Evolutionary conservation across 306 rosid species (phyloP), one percentile per base, ranked within the genome.

Genomic region (Corylus avellana): DNA sequence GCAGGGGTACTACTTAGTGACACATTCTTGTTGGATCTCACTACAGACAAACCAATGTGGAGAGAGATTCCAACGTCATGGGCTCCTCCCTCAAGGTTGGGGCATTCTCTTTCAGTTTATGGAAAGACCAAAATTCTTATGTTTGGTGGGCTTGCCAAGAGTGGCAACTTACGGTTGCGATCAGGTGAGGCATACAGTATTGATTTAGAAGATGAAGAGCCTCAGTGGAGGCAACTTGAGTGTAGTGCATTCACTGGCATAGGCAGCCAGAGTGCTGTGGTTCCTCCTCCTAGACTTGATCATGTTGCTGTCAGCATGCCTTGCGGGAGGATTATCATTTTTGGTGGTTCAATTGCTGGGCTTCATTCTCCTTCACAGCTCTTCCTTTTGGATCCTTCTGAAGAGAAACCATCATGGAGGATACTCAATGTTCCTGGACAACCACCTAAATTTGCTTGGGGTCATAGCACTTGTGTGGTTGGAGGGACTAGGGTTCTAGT

Each of bases 251-350:
- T 92, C 74, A 87, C 92, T 1, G 91, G 94, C n/a, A 79, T 84
- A 13, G 97, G 93, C 20, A 82, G 93, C 85, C 99, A 95, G 85
- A 91, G 85, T 77, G 96, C 90, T 0, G 93, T 83, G 80, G 92
- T 95, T 72, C 98, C 98, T 74, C 99, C 98, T 68, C 97, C 98
- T 14, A 87, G 99, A 76, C 86, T 96, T 29, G 99, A 96, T 80
- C 99, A 96, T 66, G 99, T 96, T 74, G 97, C 99, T 14, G 90
- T 96, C 64, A 96, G 94, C 88, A 93, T 96, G 98, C 99, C 99
- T n/a, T 96, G 99, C 84, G 99, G 99, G 67, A 91, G 98, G 86
- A 82, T 95, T 25, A 95, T 93, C 76, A 87, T 92, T 67, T 95
- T 93, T 32, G 99, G 99, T 47, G 98, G 99, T 61, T 93, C 99